phyloP scores from a whole-genome alignment of 164 flowering plant genomes.

The Liriodendron chinense region DNA sequence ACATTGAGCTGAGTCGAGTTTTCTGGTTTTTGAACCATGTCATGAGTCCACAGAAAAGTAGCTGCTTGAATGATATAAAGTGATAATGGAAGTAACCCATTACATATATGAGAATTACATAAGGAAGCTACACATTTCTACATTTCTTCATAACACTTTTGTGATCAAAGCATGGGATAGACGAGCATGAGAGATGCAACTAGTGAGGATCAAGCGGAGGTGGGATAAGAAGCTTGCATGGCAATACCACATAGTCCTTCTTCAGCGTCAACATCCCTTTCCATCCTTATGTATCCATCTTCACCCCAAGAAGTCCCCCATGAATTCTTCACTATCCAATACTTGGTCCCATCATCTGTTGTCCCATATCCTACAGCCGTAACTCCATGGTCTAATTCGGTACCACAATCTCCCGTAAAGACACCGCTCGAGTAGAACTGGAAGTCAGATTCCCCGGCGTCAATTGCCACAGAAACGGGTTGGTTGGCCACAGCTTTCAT shows the following conservation, averaged over 20 bases:
- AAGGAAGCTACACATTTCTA: too few species aligned
- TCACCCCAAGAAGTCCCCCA: constrained; percentile 45
- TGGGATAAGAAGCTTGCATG: neutral
- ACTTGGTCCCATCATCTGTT: constrained; percentile 29
- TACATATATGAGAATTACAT: too few species aligned
- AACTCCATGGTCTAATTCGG: constrained; percentile 30
- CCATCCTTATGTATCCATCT: constrained; percentile 37
- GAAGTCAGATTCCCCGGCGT: constrained; percentile 23
- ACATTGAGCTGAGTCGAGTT: too few species aligned
- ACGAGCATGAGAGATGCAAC: too few species aligned
- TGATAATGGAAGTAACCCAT: too few species aligned
- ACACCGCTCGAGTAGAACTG: constrained; percentile 27
- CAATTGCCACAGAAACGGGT: constrained; percentile 30
- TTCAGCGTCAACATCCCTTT: constrained; percentile 21
- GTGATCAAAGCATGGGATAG: too few species aligned
- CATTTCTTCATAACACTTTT: too few species aligned
- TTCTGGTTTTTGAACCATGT: too few species aligned
- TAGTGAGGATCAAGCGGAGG: neutral
- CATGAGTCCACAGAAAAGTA: too few species aligned
- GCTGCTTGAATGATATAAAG: too few species aligned
- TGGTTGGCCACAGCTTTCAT: constrained; percentile 21
- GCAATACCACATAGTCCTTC: neutral
- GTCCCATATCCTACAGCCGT: constrained; percentile 41
- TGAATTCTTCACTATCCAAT: constrained; percentile 45
- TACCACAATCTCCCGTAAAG: constrained; percentile 36